These are phyloP conservation scores for Fusarium napiforme DNA, from an alignment of 2,329 filamentous ascomycete genomes.

Conservation along the genomic window DNA sequence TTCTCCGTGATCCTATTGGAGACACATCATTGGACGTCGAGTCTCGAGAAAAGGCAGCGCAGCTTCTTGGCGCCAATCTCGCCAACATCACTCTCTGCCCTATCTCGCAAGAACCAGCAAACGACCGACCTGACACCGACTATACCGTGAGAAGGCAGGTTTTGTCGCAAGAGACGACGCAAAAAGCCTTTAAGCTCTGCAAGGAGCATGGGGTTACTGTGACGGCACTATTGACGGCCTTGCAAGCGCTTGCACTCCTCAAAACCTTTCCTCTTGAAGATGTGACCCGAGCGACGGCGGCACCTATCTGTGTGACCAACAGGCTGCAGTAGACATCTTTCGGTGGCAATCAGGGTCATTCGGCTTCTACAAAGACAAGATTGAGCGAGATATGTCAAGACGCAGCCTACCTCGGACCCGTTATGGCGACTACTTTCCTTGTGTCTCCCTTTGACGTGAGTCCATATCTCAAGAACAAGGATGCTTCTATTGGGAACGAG, in stretches of 20 bases:
- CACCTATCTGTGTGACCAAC: slow-evolving; percentile 12
- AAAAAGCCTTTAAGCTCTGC: background rate
- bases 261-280: background rate
- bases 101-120: background rate
- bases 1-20: background rate
- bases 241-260: slow-evolving; percentile 2
- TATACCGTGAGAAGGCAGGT: background rate
- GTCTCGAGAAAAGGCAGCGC: background rate
- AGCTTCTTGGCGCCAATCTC: slow-evolving; percentile 3
- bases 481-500: accelerated
- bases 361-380: background rate
- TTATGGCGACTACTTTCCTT: slow-evolving; percentile 7
- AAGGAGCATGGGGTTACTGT: background rate
- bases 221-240: background rate
- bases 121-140: background rate
- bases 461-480: background rate
- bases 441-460: slow-evolving; percentile 1
- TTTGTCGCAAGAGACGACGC: background rate
- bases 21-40: background rate
- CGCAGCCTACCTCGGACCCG: background rate
- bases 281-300: background rate
- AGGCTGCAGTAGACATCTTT: background rate
- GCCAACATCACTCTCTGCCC: slow-evolving; percentile 4
- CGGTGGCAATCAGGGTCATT: background rate
- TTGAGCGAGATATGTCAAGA: background rate